Percentiles rank a stretch among this genome's conserved stretches.
Evolutionary conservation across 495 filamentous ascomycete genomes (phyloP).

Genomic region (Penicillium cosmopolitanum): DNA sequence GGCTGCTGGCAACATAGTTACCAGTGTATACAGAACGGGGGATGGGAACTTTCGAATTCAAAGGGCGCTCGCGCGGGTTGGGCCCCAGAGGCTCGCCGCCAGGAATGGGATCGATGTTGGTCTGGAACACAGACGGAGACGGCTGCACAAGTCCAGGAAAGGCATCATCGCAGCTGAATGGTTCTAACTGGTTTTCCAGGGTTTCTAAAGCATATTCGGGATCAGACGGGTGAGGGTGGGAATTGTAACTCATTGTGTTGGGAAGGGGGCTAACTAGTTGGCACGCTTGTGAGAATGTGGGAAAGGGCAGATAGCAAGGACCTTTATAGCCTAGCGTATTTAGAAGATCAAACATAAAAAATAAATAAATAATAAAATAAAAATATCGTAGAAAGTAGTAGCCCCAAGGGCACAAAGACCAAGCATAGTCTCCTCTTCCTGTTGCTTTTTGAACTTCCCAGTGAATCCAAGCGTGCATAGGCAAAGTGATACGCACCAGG

Average conservation of each 20-base stretch:
- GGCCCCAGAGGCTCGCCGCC: slow-evolving; percentile 18
- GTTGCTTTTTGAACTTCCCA: background rate
- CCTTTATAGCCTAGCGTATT: slow-evolving; percentile 6
- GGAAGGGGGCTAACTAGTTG: background rate
- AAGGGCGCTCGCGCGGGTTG: slow-evolving; percentile 22
- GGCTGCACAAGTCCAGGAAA: slow-evolving; percentile 25
- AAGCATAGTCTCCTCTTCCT: background rate
- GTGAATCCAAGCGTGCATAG: no score
- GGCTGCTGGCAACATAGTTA: slow-evolving; percentile 37
- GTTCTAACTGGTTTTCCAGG: slow-evolving; percentile 23
- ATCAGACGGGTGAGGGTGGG: slow-evolving; percentile 23
- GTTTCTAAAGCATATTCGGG: slow-evolving; percentile 25
- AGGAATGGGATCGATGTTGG: slow-evolving; percentile 23
- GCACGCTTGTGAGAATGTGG: background rate
- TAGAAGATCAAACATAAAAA: background rate
- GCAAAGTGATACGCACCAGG: background rate
- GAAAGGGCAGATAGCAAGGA: slow-evolving; percentile 10
- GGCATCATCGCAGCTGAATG: slow-evolving; percentile 22
- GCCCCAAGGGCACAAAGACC: background rate
- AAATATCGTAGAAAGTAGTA: background rate
- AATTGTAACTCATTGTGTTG: slow-evolving; percentile 34
- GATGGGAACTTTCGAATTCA: slow-evolving; percentile 43
- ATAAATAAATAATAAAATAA: background rate
- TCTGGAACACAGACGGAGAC: slow-evolving; percentile 8
- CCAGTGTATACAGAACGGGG: slow-evolving; percentile 34